These are phyloP conservation scores for Thraustochytrium aureum DNA, from an alignment of 352 stramenopile genomes.

Conservation along the genomic window DNA sequence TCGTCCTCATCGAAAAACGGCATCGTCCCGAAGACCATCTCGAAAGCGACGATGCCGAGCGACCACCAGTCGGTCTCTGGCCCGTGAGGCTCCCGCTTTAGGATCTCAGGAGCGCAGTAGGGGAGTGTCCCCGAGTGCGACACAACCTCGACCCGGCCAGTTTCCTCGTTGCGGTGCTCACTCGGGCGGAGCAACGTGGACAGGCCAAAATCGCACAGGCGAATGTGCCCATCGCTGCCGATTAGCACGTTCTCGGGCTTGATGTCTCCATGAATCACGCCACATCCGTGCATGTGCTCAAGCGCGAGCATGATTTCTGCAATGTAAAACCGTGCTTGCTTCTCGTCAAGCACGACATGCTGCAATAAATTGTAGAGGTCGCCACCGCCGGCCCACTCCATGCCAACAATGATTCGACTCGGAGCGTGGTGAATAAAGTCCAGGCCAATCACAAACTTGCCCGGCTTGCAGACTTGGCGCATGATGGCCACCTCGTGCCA, in stretches of 20 bases:
- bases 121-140: constrained; percentile 52
- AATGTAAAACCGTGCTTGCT: constrained; percentile 35
- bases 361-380: constrained; percentile 34
- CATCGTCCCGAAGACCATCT: constrained; percentile 50
- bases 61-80: constrained; percentile 53
- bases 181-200: constrained; percentile 68
- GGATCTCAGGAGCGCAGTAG: constrained; percentile 53
- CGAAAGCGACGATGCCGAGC: constrained; percentile 47
- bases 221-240: constrained; percentile 12
- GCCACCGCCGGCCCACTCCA: constrained; percentile 10
- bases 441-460: neutral
- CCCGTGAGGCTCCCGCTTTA: constrained; percentile 19
- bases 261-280: constrained; percentile 47
- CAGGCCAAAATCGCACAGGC: constrained; percentile 48
- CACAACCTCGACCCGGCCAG: constrained; percentile 37
- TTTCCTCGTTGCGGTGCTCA: constrained; percentile 81
- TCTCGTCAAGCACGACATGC: constrained; percentile 1
- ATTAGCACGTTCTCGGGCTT: constrained; percentile 51
- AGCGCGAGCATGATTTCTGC: constrained; percentile 28
- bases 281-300: constrained; percentile 36
- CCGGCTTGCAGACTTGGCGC: neutral
- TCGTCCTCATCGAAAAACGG: constrained; percentile 48
- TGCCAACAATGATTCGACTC: neutral
- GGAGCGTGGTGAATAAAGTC: neutral
- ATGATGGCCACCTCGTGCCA: no score